Evolutionary conservation across 2,329 filamentous ascomycete genomes (phyloP).

Genomic region (Thielaviopsis musarum): DNA sequence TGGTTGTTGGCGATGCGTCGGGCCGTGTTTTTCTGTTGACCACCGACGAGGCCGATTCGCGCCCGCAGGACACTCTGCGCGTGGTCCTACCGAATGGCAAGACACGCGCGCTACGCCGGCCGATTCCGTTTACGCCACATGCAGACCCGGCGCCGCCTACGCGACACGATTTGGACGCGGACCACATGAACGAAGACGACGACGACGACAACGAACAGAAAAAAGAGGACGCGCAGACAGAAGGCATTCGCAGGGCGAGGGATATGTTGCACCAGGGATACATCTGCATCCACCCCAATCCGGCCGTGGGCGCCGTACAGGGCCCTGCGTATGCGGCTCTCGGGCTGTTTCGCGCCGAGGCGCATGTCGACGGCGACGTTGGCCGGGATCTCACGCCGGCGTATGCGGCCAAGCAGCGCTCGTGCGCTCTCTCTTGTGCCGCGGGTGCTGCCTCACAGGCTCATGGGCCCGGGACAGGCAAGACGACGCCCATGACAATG

Average conservation of each 20-base stretch:
- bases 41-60: constrained; percentile 27
- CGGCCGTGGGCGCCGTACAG: constrained; percentile 36
- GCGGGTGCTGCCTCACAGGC: too few relatives aligned
- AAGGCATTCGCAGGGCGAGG: constrained; percentile 17
- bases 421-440: too few relatives aligned
- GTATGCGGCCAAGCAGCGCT: constrained; percentile 1
- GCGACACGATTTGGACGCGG: constrained; percentile 9
- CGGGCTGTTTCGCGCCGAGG: constrained; percentile 29
- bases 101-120: constrained; percentile 24
- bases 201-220: background rate
- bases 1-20: constrained; percentile 44
- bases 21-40: constrained; percentile 41
- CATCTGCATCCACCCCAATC: constrained; percentile 27
- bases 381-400: constrained; percentile 3
- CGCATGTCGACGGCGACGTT: constrained; percentile 29
- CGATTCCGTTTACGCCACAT: constrained; percentile 33
- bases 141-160: constrained; percentile 28
- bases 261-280: constrained; percentile 24
- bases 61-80: constrained; percentile 20
- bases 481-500: too few relatives aligned
- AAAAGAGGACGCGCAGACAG: background rate
- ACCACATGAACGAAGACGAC: constrained; percentile 13
- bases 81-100: constrained; percentile 20
- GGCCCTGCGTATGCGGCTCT: constrained; percentile 33
- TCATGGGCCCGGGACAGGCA: too few relatives aligned